A percentile compares a stretch with the other conserved stretches of the same genome.
Conservation (phyloP, 257 asterid species). For the Forsythia suspensa region DNA sequence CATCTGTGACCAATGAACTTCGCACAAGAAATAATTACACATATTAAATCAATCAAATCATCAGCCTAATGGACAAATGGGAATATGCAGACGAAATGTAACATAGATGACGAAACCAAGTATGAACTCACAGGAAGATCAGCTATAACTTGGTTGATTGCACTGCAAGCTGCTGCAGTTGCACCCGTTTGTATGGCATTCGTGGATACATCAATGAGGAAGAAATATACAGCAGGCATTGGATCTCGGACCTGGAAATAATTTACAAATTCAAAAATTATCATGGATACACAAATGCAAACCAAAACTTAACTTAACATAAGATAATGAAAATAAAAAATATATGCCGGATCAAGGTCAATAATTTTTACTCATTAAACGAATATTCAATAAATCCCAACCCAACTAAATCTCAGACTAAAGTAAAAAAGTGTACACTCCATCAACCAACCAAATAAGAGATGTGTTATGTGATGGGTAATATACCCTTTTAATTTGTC, state of each 20-base stretch:
- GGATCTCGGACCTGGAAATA: conserved; percentile 90
- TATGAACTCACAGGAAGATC: conserved; percentile 93
- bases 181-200: conserved; percentile 97
- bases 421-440: conserved; percentile 5
- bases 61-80: conserved; percentile 11
- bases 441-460: not conserved
- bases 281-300: not conserved
- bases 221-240: conserved; percentile 94
- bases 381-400: conserved; percentile 3
- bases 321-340: not conserved
- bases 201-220: conserved; percentile 92
- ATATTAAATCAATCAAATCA: conserved; percentile 10
- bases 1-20: not conserved
- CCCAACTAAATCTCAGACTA: conserved; percentile 6
- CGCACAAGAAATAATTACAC: conserved; percentile 3
- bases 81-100: conserved; percentile 9
- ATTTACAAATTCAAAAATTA: conserved; percentile 5
- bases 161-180: conserved; percentile 98
- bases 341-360: conserved; percentile 10
- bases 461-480: not conserved
- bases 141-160: conserved; percentile 89
- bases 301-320: too few relatives aligned
- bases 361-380: not conserved
- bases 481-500: not conserved
- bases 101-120: conserved; percentile 18